Base-by-base conservation (phyloP, 2,329 filamentous ascomycete genomes). In the Alternaria incomplexa region DNA sequence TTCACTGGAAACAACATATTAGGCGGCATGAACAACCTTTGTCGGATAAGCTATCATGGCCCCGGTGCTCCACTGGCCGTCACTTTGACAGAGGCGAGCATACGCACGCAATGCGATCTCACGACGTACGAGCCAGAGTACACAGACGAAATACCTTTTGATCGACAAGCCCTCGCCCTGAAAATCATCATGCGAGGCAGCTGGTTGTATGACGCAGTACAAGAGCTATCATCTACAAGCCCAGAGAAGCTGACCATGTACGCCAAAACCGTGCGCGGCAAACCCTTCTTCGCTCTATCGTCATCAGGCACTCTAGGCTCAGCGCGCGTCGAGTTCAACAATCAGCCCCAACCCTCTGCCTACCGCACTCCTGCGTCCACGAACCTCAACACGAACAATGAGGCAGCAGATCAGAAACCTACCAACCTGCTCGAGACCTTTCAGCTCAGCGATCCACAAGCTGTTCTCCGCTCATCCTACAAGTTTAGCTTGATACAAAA, bases 141-240 rank as follows among this genome's bases (percentile, higher is more conserved):
- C 52, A 63, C 68, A n/a, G 90, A 94, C 55, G 91, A 94, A 55
- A 98, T 99, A 48, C 96, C 95, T 0, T 93, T 99, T 69, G 89
- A 95, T 73, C 88, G 93, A 30, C 88, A 93, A 54, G 87, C 90
- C 56, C 85, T 98, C 9, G 85, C 89, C 9, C 91, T 97, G 83
- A 99, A 98, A 79, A 93, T 97, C 63, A 98, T 99, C 76, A 97
- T 97, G 91, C 91, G 90, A 69, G 88, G 90, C 11, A 86, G 87
- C 32, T 90, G 88, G 80, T 86, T 95, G 5, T 85, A 91, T 11
- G 91, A 94, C 73, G 89, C 90, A 15, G 83, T 94, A 44, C 85
- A 87, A 1, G 92, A 95, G 75, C 85, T 91, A 12, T 83, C 84
- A 32, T 85, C 85, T 1, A 91, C 93, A 25, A 88, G 86, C n/a